phyloP scores from a whole-genome alignment of 2,329 filamentous ascomycete genomes.

The Aspergillus quadricinctus region DNA sequence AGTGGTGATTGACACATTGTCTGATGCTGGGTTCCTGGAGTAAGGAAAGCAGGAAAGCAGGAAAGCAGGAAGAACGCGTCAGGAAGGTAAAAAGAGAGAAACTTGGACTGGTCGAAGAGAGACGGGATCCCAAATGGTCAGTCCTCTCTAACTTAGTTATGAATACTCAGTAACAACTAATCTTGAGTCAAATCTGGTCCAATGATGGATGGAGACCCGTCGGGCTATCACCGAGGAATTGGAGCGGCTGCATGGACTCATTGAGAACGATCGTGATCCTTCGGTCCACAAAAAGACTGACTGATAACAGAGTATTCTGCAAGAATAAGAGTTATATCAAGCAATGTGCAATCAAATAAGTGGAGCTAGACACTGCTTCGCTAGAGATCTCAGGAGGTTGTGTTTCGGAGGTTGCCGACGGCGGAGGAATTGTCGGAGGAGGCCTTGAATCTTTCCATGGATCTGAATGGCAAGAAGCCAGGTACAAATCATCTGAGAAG shows the following conservation, averaged over 20 bases:
- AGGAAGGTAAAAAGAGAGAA: background rate
- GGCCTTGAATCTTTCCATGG: background rate
- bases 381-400: background rate
- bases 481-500: background rate
- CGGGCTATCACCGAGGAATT: background rate
- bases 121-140: background rate
- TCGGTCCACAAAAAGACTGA: background rate
- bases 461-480: background rate
- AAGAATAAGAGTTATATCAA: background rate
- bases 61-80: background rate
- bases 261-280: background rate
- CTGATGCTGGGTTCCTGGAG: background rate
- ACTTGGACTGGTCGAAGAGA: background rate
- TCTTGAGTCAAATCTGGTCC: background rate
- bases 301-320: background rate
- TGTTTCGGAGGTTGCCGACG: background rate
- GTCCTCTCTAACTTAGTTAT: background rate
- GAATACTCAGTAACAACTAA: background rate
- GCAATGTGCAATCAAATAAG: background rate
- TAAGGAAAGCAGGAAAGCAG: too few species aligned
- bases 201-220: background rate
- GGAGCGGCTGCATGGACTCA: background rate
- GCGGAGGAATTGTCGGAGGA: background rate
- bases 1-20: slow-evolving; percentile 54
- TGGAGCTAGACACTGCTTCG: background rate